Evolutionary conservation across 1,139 yeast species (phyloP).

Genomic region (Saccharomyces hybrid): DNA sequence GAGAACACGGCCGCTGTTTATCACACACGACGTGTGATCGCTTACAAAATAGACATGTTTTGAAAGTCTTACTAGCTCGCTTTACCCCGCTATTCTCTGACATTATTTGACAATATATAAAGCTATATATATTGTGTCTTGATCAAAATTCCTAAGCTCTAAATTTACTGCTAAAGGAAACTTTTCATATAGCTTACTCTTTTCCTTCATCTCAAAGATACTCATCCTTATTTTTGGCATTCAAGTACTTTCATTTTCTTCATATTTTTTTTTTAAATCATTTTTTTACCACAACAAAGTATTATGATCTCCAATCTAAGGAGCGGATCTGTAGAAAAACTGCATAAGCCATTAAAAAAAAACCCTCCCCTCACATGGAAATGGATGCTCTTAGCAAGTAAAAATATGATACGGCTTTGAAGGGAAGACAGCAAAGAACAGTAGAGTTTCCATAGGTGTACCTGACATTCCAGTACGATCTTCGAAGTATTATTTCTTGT

Average conservation of each 20-base stretch:
- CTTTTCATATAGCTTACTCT: neutral
- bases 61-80: slow-evolving; percentile 15
- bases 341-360: neutral
- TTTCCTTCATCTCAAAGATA: neutral
- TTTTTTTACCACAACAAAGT: neutral
- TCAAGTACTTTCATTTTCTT: neutral
- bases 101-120: neutral
- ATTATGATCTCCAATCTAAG: slow-evolving; percentile 1
- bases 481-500: neutral
- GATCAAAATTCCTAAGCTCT: neutral
- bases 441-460: neutral
- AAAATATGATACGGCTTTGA: neutral
- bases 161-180: too few relatives aligned
- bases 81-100: slow-evolving; percentile 1
- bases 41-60: slow-evolving; percentile 86
- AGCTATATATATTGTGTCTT: neutral
- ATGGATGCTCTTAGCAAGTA: neutral
- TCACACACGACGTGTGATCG: slow-evolving; percentile 95
- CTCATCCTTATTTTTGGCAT: neutral
- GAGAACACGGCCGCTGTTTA: slow-evolving; percentile 72
- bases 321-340: slow-evolving; percentile 2
- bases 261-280: neutral
- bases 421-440: neutral
- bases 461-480: neutral
- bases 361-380: neutral